A percentile compares a stretch with the other conserved stretches of the same genome.
Conservation (phyloP, 495 filamentous ascomycete species). For the Hypoxylon fuscum region DNA sequence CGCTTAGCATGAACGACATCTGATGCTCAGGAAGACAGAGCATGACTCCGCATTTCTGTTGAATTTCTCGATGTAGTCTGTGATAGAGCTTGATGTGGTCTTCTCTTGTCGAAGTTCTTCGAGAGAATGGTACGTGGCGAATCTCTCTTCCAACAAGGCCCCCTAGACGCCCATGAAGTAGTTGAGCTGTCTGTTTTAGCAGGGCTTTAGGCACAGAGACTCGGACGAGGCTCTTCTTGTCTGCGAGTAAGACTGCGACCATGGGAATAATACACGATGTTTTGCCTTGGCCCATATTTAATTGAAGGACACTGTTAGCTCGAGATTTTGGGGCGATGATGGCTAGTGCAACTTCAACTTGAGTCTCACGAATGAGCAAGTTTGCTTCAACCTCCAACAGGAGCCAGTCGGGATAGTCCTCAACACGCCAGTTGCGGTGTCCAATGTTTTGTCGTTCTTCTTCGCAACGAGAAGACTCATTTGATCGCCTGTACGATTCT, state of each 20-base stretch:
- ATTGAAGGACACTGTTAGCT: conserved; percentile 63
- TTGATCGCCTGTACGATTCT: conserved; percentile 38
- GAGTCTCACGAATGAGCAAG: conserved; percentile 59
- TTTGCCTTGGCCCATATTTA: conserved; percentile 63
- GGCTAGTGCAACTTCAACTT: conserved; percentile 60
- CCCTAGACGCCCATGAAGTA: conserved; percentile 57
- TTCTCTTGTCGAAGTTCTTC: conserved; percentile 47
- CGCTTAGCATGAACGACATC: conserved; percentile 63
- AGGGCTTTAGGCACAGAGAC: conserved; percentile 62
- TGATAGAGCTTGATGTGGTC: conserved; percentile 44
- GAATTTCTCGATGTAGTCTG: conserved; percentile 48
- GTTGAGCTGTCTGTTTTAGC: conserved; percentile 59
- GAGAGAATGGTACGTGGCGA: conserved; percentile 61
- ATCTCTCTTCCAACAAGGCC: conserved; percentile 57
- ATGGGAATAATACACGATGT: conserved; percentile 66
- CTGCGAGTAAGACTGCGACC: conserved; percentile 58
- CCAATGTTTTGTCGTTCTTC: conserved; percentile 55
- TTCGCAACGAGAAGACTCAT: conserved; percentile 36
- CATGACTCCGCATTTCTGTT: conserved; percentile 52
- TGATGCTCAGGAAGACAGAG: conserved; percentile 62
- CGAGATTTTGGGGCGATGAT: conserved; percentile 56
- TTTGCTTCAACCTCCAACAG: conserved; percentile 66
- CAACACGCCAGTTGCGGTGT: conserved; percentile 61
- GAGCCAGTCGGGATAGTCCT: conserved; percentile 61
- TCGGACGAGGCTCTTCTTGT: conserved; percentile 53